Conservation (phyloP, 2,329 filamentous ascomycete species). For the Lanzia echinophila region DNA sequence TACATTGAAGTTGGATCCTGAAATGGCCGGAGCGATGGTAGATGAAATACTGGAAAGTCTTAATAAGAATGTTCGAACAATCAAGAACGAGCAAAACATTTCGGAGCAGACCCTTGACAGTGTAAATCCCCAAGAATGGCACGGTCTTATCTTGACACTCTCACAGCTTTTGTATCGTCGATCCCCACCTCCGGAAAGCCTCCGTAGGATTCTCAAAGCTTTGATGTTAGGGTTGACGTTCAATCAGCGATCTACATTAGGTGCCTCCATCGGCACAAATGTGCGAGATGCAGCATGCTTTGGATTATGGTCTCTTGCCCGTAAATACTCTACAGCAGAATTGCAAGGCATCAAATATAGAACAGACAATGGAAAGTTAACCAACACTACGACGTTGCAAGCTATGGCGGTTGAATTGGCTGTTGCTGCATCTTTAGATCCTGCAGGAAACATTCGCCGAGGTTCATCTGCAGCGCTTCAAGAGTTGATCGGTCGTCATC, state of each 20-base stretch:
- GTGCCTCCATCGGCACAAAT: conserved; percentile 79
- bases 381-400: conserved; percentile 50
- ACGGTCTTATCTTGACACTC: conserved; percentile 82
- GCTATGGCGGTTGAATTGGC: conserved; percentile 75
- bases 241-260: conserved; percentile 79
- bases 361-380: conserved; percentile 15
- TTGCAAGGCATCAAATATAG: conserved; percentile 51
- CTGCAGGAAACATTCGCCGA: conserved; percentile 86
- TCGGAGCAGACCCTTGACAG: conserved; percentile 54
- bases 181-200: conserved; percentile 63
- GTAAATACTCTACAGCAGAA: conserved; percentile 77
- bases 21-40: conserved; percentile 81
- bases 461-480: conserved; percentile 91
- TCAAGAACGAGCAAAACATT: conserved; percentile 32
- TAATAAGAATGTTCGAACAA: conserved; percentile 44
- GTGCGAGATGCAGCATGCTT: conserved; percentile 95
- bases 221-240: conserved; percentile 77
- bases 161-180: conserved; percentile 80
- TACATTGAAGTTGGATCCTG: conserved; percentile 68
- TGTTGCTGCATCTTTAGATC: conserved; percentile 75
- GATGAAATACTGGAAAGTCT: conserved; percentile 73
- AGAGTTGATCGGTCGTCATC: conserved; percentile 88
- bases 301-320: conserved; percentile 85
- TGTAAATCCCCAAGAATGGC: conserved; percentile 81
- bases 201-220: conserved; percentile 69